Evolutionary conservation across 257 asterid species (phyloP), one percentile per base, ranked within the genome.

Genomic region (Dorcoceras hygrometricum): DNA sequence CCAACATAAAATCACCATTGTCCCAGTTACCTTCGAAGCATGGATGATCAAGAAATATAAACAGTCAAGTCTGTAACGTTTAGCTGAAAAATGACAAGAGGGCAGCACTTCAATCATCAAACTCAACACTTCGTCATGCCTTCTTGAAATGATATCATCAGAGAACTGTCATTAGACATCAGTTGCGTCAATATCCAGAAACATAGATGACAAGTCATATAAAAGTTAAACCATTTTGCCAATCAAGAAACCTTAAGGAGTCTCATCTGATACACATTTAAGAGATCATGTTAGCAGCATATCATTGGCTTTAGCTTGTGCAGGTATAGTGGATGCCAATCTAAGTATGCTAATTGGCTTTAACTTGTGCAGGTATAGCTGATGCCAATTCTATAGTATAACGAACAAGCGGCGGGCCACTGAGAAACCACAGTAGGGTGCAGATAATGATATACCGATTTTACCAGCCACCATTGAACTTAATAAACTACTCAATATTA

Each of bases 31-130:
- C 97, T 90, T 88, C 10, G 86, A 81, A 53, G 78, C 86, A 67
- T 90, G 90, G 66, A 84, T 69, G 67, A 94, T 80, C 82, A 94
- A 79, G 78, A 77, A 90, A 76, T 86, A 90, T 63, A 94, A 75
- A 75, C 95, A 94, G 76, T 94, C 91, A 69, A 94, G 96, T 62
- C 99, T 85, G 79, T 85, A 82, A 68, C 89, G 95, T 73, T 88
- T 94, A 75, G 99, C 99, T 60, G 97, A 87, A 77, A 88, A 85
- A 83, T 88, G 99, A 75, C 90, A 88, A 16, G 79, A 81, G 46
- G 97, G 97, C 76, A 90, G 83, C 70, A 76, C 90, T 74, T 87
- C 86, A 82, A 90, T 80, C 99, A 94, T 94, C 83, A 87, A 73
- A 75, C 63, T 60, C 57, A 78, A 88, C 79, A 90, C 67, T 71